Base-by-base conservation (phyloP, 495 filamentous ascomycete genomes). In the Alectoria sarmentosa region DNA sequence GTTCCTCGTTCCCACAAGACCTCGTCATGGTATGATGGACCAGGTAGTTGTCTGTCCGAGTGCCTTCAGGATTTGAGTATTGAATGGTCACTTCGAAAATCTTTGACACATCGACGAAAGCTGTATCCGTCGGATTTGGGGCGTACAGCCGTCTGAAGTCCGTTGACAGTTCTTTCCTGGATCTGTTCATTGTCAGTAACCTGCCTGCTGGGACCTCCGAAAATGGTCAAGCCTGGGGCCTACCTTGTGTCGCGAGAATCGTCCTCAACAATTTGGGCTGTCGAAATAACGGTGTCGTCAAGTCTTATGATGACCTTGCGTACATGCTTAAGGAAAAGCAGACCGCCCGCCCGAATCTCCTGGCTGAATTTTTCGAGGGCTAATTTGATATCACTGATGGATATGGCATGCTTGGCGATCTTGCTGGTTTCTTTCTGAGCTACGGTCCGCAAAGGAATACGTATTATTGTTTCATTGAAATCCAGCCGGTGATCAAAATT, bases 251-350 rank as follows among this genome's bases (percentile, higher is more conserved):
- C 15, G 7, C 6, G 7, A 11, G 8, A 1, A 60, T 37, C 42
- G 11, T 46, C 52, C 6, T 37, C 30, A 23, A 39, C 4, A 28
- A 71, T 65, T 41, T 69, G 60, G 26, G 69, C 77, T 34, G 52
- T 46, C 26, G 72, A 65, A 13, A 73, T 65, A 17, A 73, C 65
- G n/a, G 49, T 34, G 36, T 67, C 41, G 38, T 70, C 56, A 15
- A 76, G 63, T 58, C 65, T 63, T 5, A 77, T 57, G 6, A 52
- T 65, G 30, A 79, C 65, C 19, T 67, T 72, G 36, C 71, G 63
- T 39, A 79, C 59, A 57, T 77, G 72, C 60, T 72, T 71, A 67
- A 79, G 61, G 56, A 78, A 79, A 1, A 79, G 59, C 15, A 79
- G 61, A 10, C 73, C 71, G 8, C 73, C 71, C 41, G 75, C 66